These are phyloP conservation scores for Fragaria ananassa DNA, from an alignment of 306 rosid genomes.

Conservation along the genomic window DNA sequence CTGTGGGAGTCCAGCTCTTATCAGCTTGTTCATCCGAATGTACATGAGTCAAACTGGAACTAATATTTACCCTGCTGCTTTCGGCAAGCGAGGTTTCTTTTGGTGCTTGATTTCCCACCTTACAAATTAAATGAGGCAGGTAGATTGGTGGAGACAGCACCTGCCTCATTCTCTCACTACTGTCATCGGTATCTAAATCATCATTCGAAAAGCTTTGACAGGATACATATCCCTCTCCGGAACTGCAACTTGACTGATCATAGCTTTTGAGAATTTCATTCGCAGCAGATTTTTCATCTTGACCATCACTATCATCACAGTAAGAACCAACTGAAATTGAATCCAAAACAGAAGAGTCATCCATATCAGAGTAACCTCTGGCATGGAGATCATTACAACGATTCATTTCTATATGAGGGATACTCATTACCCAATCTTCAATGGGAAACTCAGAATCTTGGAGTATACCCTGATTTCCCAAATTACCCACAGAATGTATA, in stretches of 20 bases:
- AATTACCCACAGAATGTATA: constrained; percentile 21
- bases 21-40: constrained; percentile 34
- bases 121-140: constrained; percentile 39
- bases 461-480: constrained; percentile 31
- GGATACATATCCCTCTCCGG: constrained; percentile 31
- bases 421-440: constrained; percentile 24
- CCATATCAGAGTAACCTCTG: constrained; percentile 17
- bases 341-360: constrained; percentile 39
- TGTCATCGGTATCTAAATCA: constrained; percentile 25
- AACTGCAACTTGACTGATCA: constrained; percentile 24
- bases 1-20: constrained; percentile 29
- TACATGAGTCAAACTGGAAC: constrained; percentile 37
- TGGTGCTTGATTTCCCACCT: constrained; percentile 33
- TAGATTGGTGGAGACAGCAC: constrained; percentile 30
- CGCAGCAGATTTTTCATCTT: constrained; percentile 31
- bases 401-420: constrained; percentile 17
- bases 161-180: constrained; percentile 32
- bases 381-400: constrained; percentile 28
- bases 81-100: constrained; percentile 43
- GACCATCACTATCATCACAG: constrained; percentile 33
- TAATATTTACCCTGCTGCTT: constrained; percentile 31
- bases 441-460: constrained; percentile 21
- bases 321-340: constrained; percentile 38
- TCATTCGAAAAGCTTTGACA: constrained; percentile 29
- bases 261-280: constrained; percentile 26